phyloP scores from a whole-genome alignment of 345 rosid genomes.

The Trapa incisa region DNA sequence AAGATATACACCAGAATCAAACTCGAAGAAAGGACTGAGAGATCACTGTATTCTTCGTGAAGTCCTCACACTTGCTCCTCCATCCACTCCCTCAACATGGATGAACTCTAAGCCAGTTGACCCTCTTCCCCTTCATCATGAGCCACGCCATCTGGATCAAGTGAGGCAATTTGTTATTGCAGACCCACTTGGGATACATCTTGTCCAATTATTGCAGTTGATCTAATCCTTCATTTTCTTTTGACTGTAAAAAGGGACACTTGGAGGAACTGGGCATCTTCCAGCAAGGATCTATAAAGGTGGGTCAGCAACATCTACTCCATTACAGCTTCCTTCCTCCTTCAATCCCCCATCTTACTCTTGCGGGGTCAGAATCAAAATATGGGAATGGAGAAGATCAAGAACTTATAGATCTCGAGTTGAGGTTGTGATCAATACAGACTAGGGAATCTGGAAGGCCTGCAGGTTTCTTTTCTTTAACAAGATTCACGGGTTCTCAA shows the following conservation, averaged over 20 bases:
- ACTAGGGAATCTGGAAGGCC: background rate
- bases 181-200: background rate
- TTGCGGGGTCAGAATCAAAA: slow-evolving; percentile 7
- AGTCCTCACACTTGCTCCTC: slow-evolving; percentile 42
- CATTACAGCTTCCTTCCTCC: slow-evolving; percentile 34
- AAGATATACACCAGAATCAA: slow-evolving; percentile 16
- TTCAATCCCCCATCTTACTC: slow-evolving; percentile 14
- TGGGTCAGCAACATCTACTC: slow-evolving; percentile 10
- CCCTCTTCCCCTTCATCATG: slow-evolving; percentile 18
- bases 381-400: slow-evolving; percentile 17
- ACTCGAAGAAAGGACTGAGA: slow-evolving; percentile 15
- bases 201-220: background rate
- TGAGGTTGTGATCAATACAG: slow-evolving; percentile 22
- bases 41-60: slow-evolving; percentile 15
- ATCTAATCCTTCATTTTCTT: background rate
- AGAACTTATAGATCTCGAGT: slow-evolving; percentile 38
- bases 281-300: slow-evolving; percentile 7
- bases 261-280: slow-evolving; percentile 12
- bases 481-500: background rate
- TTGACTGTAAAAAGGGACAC: slow-evolving; percentile 16
- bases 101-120: slow-evolving; percentile 16
- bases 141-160: slow-evolving; percentile 17
- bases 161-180: slow-evolving; percentile 19
- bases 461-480: background rate
- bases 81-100: slow-evolving; percentile 18